A percentile compares a stretch with the other conserved stretches of the same genome.
phyloP scores from a whole-genome alignment of 2,329 filamentous ascomycete species.

The Phaeosphaeria sp. region DNA sequence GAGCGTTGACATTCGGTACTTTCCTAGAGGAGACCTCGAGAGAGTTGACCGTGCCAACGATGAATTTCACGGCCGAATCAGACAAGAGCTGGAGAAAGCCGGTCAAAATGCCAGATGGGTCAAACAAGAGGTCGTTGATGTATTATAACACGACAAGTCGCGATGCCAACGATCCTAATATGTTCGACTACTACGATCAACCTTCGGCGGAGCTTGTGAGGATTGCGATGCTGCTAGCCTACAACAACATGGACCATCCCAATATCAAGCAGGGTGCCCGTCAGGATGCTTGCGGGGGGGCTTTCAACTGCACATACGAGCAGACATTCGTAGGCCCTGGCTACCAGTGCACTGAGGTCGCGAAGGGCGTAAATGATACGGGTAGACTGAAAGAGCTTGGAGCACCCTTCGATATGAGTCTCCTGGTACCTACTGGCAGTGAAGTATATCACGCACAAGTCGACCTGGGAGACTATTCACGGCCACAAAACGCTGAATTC shows the following conservation, averaged over 20 bases:
- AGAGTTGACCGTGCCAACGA: conserved; percentile 21
- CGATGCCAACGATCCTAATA: conserved; percentile 18
- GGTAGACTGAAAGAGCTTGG: conserved; percentile 12
- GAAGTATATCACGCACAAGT: conserved; percentile 40
- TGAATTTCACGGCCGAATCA: conserved; percentile 43
- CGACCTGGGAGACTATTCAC: conserved; percentile 34
- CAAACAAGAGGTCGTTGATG: conserved; percentile 35
- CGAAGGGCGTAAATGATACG: conserved; percentile 11
- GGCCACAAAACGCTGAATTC: conserved; percentile 29
- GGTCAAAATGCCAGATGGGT: conserved; percentile 27
- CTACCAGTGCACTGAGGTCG: conserved; percentile 41
- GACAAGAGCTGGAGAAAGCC: conserved; percentile 39
- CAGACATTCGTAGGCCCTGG: conserved; percentile 39
- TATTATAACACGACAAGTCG: conserved; percentile 45
- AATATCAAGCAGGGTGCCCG: conserved; percentile 38
- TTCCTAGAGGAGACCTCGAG: conserved; percentile 18
- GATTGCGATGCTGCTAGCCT: conserved; percentile 39
- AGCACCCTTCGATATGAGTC: conserved; percentile 42
- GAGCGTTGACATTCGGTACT: conserved; percentile 46
- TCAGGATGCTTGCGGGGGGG: conserved; percentile 43
- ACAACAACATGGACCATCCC: conserved; percentile 36
- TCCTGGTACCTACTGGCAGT: conserved; percentile 36
- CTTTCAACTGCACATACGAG: conserved; percentile 44
- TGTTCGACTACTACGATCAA: conserved; percentile 47
- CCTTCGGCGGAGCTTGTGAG: conserved; percentile 37